Evolutionary conservation across 495 filamentous ascomycete genomes (phyloP).

Genomic region (Neurospora intermedia): DNA sequence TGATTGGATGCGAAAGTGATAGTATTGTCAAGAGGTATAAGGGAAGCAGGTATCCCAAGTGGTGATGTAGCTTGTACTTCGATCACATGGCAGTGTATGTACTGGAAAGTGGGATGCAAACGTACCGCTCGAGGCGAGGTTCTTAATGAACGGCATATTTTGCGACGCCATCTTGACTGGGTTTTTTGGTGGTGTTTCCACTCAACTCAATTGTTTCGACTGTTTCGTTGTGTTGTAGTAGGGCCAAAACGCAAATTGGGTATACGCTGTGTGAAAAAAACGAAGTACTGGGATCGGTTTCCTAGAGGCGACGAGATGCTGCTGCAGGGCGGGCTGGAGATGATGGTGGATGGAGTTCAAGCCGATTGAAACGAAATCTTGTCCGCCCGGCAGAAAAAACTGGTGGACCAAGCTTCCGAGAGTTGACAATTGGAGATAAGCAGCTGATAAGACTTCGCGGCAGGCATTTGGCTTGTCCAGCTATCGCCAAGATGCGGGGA

Average conservation of each 20-base stretch:
- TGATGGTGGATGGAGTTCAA: not conserved
- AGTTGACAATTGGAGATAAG: not conserved
- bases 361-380: slow-evolving; percentile 15
- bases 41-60: too few species aligned
- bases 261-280: not conserved
- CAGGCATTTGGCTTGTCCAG: not conserved
- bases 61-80: too few species aligned
- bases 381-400: slow-evolving; percentile 26
- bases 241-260: not conserved
- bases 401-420: not conserved
- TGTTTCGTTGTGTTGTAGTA: not conserved
- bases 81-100: not conserved
- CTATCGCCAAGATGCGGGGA: not conserved
- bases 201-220: not conserved
- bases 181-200: not conserved
- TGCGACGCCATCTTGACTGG: slow-evolving; percentile 31
- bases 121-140: slow-evolving; percentile 41
- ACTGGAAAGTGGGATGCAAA: not conserved
- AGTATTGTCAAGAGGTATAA: too few species aligned
- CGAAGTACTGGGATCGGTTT: not conserved
- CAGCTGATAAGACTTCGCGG: not conserved
- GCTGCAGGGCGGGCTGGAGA: not conserved
- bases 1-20: too few species aligned
- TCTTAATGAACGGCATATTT: slow-evolving; percentile 42
- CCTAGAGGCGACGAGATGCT: not conserved